phyloP scores from a whole-genome alignment of 2,329 filamentous ascomycete genomes.

The Aureobasidium sp. region DNA sequence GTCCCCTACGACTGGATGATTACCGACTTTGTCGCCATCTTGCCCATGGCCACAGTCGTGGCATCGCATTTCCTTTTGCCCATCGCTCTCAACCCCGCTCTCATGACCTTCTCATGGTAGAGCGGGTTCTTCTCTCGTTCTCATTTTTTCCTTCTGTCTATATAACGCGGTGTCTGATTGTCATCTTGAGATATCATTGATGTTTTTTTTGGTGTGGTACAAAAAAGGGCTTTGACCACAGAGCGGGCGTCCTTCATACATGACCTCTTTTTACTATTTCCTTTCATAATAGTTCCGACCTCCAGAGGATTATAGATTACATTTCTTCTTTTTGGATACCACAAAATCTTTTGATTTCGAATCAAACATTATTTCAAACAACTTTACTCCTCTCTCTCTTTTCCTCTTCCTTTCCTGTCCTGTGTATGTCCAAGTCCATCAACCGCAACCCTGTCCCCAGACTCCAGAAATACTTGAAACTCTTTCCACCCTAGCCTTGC shows the following conservation, averaged over 20 bases:
- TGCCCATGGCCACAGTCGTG: slow-evolving; percentile 67
- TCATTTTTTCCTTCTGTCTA: not conserved
- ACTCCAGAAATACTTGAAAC: not conserved
- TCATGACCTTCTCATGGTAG: slow-evolving; percentile 75
- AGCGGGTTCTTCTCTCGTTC: not conserved
- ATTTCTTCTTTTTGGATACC: not conserved
- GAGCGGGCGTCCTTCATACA: not conserved
- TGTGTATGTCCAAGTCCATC: not conserved
- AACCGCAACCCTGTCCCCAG: not conserved
- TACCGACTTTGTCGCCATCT: slow-evolving; percentile 54
- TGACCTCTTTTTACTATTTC: not conserved
- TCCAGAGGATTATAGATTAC: not conserved
- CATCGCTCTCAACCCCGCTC: slow-evolving; percentile 66
- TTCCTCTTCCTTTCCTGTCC: not conserved
- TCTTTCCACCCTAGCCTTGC: not conserved
- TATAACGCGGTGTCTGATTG: not conserved
- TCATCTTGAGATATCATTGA: slow-evolving; percentile 4
- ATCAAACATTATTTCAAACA: not conserved
- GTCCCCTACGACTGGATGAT: slow-evolving; percentile 53
- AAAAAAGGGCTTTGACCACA: not conserved
- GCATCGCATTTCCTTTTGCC: slow-evolving; percentile 64
- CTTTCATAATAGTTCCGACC: not conserved
- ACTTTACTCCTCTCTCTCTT: not conserved
- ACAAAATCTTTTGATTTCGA: not conserved
- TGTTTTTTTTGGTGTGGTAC: not conserved